phyloP scores from a whole-genome alignment of 305 asterid species.

The Solanum hybrid region DNA sequence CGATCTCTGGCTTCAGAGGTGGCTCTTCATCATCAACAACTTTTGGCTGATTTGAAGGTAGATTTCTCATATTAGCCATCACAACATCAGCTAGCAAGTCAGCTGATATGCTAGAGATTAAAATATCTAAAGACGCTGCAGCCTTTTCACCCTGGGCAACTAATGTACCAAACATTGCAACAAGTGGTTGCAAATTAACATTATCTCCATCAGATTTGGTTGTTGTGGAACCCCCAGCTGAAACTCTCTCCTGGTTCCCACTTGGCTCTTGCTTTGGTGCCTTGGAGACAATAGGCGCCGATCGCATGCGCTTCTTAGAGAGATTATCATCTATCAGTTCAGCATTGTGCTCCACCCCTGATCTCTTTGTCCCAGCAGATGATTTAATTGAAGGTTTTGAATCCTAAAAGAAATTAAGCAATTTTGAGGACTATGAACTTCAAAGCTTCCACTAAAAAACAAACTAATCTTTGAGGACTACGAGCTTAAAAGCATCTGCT shows the following conservation, averaged over 20 bases:
- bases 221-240: constrained; percentile 35
- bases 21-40: constrained; percentile 50
- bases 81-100: constrained; percentile 96
- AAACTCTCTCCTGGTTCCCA: constrained; percentile 26
- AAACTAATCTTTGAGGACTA: background rate
- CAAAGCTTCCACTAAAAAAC: background rate
- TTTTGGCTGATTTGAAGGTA: constrained; percentile 50
- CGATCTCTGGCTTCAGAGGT: constrained; percentile 30
- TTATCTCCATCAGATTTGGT: constrained; percentile 43
- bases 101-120: constrained; percentile 91
- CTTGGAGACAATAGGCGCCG: constrained; percentile 36
- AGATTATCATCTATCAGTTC: constrained; percentile 43
- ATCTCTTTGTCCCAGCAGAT: constrained; percentile 56
- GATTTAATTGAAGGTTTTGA: constrained; percentile 36
- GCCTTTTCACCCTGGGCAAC: constrained; percentile 98
- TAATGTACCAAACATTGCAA: constrained; percentile 84
- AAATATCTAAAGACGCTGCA: constrained; percentile 69
- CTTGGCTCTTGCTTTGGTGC: constrained; percentile 35
- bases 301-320: constrained; percentile 63
- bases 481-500: background rate
- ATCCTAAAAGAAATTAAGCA: constrained; percentile 42
- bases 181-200: constrained; percentile 93
- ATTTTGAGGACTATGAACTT: background rate
- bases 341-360: constrained; percentile 31
- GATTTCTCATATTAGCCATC: constrained; percentile 73